A percentile compares a stretch with the other conserved stretches of the same genome.
Evolutionary conservation across 495 filamentous ascomycete genomes (phyloP).

Genomic region (Penicillium odoratum): DNA sequence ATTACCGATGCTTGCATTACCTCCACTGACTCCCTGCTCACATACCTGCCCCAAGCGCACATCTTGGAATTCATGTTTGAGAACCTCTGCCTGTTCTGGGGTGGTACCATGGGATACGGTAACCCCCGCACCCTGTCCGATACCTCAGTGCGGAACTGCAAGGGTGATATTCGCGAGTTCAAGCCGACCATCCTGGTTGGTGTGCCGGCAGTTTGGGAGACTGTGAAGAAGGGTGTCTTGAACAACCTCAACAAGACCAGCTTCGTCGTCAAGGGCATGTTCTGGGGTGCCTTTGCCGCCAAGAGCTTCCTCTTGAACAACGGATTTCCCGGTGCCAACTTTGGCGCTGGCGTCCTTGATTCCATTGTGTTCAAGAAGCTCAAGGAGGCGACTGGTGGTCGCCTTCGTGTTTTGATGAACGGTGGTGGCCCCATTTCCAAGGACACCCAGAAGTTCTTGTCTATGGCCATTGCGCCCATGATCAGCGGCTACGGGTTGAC

Average conservation of each 20-base stretch:
- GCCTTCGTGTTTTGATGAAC: constrained; percentile 78
- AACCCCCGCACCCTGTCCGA: constrained; percentile 93
- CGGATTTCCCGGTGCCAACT: constrained; percentile 68
- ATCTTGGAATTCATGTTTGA: constrained; percentile 99
- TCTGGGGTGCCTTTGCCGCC: constrained; percentile 86
- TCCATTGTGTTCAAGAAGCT: constrained; percentile 85
- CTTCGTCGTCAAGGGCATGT: constrained; percentile 73
- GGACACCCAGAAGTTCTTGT: constrained; percentile 85
- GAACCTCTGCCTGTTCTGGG: constrained; percentile 89
- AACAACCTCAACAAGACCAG: constrained; percentile 77
- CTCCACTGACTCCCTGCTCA: constrained; percentile 82
- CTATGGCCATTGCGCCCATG: constrained; percentile 86
- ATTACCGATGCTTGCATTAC: constrained; percentile 84
- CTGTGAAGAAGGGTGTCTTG: constrained; percentile 96
- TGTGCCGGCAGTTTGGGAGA: constrained; percentile 96
- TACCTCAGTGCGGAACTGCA: constrained; percentile 85
- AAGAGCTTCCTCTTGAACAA: constrained; percentile 77
- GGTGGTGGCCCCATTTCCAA: constrained; percentile 84
- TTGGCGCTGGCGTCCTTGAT: constrained; percentile 68
- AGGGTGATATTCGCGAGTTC: constrained; percentile 93
- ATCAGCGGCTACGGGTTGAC: constrained; percentile 94
- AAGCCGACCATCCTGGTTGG: constrained; percentile 89
- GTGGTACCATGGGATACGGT: constrained; percentile 95
- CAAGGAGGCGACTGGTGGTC: constrained; percentile 85
- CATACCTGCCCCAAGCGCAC: constrained; percentile 91